Evolutionary conservation across 805 yeast genomes (phyloP), one percentile per base, ranked within the genome.

Genomic region (Candida methanosorbosa): DNA sequence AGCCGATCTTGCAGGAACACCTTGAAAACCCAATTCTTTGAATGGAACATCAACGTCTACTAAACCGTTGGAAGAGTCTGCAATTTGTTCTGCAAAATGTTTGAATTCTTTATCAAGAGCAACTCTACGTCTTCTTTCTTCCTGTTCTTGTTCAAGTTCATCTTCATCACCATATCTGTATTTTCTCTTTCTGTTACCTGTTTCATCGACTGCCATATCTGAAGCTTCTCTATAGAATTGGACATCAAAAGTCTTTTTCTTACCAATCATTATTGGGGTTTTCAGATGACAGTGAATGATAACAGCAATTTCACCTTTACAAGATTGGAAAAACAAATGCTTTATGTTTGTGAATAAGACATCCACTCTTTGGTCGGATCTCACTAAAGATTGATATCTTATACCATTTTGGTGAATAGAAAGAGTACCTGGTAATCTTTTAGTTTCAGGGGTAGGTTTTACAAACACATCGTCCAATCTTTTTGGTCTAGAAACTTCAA

Each of bases 91-190:
- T 15, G 90, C 90, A 63, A 87, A 92, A 31, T 71, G 68, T 59
- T 78, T 80, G 63, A 88, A 92, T 60, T 92, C 97, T 57, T 82
- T 85, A 62, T 92, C 96, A 50, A 92, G 72, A 26, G 85, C 74
- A 18, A 84, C 82, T 50, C 94, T 83, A 61, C 96, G 75, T 59
- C 90, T 73, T 64, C 97, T 79, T 63, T 92, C 98, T 59, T 92
- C 97, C 62, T 90, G 97, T 64, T 92, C 98, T 61, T 90, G 97
- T 61, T 92, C 97, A 44, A 92, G 68, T 63, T 92, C 98, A 59
- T 92, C 98, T 59, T 92, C 98, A 57, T 92, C 98, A 31, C 98
- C 98, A 55, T 92, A 92, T 45, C 80, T 68, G 58, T 80, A 81
- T 44, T 72, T 74, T 59, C 97, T 78, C 63, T 85, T 81, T 42